phyloP scores from a whole-genome alignment of 352 stramenopile species.

The Pythium phragmitis region DNA sequence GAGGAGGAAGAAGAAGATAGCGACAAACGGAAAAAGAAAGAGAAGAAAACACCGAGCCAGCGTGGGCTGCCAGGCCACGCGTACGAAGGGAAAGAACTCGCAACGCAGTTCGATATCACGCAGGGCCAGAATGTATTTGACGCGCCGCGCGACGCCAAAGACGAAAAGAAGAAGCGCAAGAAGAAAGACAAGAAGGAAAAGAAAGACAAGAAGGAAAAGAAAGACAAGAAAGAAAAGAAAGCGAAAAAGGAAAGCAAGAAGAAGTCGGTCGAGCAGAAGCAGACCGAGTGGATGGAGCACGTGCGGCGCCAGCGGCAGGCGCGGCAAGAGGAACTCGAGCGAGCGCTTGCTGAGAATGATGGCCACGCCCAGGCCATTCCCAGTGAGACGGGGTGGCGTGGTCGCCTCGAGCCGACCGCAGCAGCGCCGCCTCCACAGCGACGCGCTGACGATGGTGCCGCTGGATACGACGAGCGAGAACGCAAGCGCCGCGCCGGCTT shows the following conservation, averaged over 20 bases:
- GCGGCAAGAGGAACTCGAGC: constrained; percentile 31
- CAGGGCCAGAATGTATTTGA: constrained; percentile 87
- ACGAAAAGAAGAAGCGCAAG: constrained; percentile 48
- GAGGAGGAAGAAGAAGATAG: constrained; percentile 5
- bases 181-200: constrained; percentile 30
- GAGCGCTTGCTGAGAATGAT: constrained; percentile 3
- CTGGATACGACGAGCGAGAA: constrained; percentile 24
- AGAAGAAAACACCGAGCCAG: constrained; percentile 23
- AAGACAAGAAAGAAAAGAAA: constrained; percentile 25
- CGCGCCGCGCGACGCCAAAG: constrained; percentile 45
- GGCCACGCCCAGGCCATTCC: constrained; percentile 17
- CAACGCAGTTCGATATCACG: constrained; percentile 58
- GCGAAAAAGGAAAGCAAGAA: constrained; percentile 25
- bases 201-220: constrained; percentile 34
- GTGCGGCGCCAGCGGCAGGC: constrained; percentile 27
- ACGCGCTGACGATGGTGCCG: constrained; percentile 16
- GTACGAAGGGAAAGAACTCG: constrained; percentile 88
- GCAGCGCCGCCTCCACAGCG: constrained; percentile 12
- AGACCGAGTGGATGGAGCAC: constrained; percentile 29
- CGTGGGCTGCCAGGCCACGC: constrained; percentile 77
- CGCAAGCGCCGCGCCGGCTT: constrained; percentile 39
- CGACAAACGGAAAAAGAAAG: constrained; percentile 29
- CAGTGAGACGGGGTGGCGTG: constrained; percentile 67
- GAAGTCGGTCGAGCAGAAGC: constrained; percentile 47
- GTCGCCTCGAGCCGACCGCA: constrained; percentile 49